phyloP scores from a whole-genome alignment of 331 rosid species.

The Rosa hybrid region DNA sequence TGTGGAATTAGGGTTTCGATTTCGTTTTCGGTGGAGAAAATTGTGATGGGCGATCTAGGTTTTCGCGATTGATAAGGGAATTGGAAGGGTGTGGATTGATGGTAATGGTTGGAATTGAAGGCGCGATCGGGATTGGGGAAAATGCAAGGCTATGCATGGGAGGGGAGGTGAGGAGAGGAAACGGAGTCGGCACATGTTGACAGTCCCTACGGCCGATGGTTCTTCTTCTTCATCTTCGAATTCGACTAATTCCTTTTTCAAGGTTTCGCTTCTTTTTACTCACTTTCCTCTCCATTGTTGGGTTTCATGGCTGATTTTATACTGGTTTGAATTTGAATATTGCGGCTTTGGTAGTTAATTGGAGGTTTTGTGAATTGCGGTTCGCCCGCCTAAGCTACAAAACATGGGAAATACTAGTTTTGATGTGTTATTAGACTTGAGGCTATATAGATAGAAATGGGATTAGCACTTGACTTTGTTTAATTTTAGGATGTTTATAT shows the following conservation, averaged over 20 bases:
- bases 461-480: not conserved
- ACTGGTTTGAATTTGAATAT: not conserved
- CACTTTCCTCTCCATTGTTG: not conserved
- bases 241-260: slow-evolving; percentile 48
- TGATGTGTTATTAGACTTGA: not conserved
- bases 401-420: not conserved
- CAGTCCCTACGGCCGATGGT: slow-evolving; percentile 50
- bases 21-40: not conserved
- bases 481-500: not conserved
- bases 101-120: slow-evolving; percentile 43
- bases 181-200: slow-evolving; percentile 73
- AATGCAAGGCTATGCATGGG: slow-evolving; percentile 82
- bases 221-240: slow-evolving; percentile 46
- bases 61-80: slow-evolving; percentile 10
- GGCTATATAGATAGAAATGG: not conserved
- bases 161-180: slow-evolving; percentile 49
- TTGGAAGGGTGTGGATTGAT: slow-evolving; percentile 44
- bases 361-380: not conserved
- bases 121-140: slow-evolving; percentile 59
- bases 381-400: no score
- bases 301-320: no score
- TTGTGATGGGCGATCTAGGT: slow-evolving; percentile 31
- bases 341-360: not conserved
- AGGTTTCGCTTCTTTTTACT: slow-evolving; percentile 33
- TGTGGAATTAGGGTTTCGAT: slow-evolving; percentile 33